Conservation (phyloP, 192 early-diverging fungal species). For the Gorgonomyces haynaldii region DNA sequence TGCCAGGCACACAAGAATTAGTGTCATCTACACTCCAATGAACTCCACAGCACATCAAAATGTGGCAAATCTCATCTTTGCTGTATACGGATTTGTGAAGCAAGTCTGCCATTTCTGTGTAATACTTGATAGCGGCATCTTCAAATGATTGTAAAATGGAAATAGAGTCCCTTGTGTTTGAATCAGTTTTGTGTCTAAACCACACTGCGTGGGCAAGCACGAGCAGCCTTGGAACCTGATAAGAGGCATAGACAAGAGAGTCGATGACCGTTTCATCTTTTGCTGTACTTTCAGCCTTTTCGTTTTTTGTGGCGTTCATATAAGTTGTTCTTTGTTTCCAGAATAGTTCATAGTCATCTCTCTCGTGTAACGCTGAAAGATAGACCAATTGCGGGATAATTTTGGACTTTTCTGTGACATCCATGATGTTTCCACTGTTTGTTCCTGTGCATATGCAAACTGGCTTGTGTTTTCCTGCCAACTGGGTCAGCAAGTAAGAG, state of each 20-base stretch:
- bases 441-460: slow-evolving; percentile 1
- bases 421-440: background rate
- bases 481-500: background rate
- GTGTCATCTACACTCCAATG: background rate
- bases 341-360: background rate
- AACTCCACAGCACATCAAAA: background rate
- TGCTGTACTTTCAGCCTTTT: too few species aligned
- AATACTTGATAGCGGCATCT: background rate
- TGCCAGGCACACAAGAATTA: background rate
- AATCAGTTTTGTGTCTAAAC: background rate
- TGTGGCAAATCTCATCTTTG: background rate
- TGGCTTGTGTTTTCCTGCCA: background rate
- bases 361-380: background rate
- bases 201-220: background rate
- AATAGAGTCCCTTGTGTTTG: background rate
- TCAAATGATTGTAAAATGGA: background rate
- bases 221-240: background rate
- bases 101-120: background rate
- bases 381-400: background rate
- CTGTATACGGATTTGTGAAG: background rate
- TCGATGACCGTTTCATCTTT: background rate
- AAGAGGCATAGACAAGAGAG: background rate
- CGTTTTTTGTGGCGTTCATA: background rate
- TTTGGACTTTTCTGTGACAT: background rate
- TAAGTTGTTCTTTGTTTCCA: background rate